Percentiles rank a stretch among this genome's conserved stretches.
Evolutionary conservation across 1,139 yeast species (phyloP).

Genomic region (Blastobotrys elegans): DNA sequence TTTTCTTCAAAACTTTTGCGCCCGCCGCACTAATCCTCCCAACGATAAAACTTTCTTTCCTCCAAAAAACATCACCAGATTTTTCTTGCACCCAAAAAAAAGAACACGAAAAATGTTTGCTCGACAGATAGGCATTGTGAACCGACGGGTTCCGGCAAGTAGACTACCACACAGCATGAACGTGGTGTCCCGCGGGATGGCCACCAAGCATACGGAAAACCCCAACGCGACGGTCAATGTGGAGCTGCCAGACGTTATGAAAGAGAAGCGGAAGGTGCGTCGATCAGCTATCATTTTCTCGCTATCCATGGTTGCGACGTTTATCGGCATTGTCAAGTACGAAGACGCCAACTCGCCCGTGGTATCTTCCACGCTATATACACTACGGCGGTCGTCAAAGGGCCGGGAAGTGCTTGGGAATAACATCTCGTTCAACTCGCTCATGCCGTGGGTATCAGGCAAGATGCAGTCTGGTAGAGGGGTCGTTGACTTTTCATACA

Average conservation of each 20-base stretch:
- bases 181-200: not conserved
- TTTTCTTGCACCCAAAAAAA: not conserved
- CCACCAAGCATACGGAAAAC: conserved; percentile 10
- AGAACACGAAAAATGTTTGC: not conserved
- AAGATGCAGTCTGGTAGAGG: conserved; percentile 80
- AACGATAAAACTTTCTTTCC: too few relatives aligned
- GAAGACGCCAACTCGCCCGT: conserved; percentile 88
- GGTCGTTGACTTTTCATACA: conserved; percentile 63
- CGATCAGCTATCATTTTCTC: conserved; percentile 57
- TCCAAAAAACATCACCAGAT: not conserved
- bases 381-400: conserved; percentile 67
- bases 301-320: conserved; percentile 57
- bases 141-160: too few relatives aligned
- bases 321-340: conserved; percentile 77
- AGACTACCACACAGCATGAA: not conserved
- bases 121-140: not conserved
- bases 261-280: conserved; percentile 47
- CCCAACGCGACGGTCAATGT: conserved; percentile 31
- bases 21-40: too few relatives aligned
- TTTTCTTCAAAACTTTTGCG: not conserved
- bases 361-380: conserved; percentile 80
- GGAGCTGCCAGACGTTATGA: conserved; percentile 58
- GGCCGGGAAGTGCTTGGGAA: conserved; percentile 68
- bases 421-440: conserved; percentile 61
- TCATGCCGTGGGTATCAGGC: conserved; percentile 90